Evolutionary conservation across 2,329 filamentous ascomycete species (phyloP).

Genomic region (Aureobasidium vineae): DNA sequence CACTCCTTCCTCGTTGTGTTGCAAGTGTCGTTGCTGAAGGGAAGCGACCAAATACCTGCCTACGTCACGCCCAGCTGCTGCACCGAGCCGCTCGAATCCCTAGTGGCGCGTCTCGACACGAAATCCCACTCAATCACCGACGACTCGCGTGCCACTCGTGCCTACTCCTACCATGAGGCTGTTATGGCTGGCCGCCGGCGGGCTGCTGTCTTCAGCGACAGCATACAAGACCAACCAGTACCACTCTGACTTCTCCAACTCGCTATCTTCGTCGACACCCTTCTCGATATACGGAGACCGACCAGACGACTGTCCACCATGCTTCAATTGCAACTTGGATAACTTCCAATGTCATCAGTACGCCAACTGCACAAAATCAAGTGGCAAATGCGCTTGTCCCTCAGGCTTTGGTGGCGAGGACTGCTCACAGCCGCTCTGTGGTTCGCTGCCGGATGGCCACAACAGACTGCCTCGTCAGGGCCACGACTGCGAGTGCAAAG

Average conservation of each 20-base stretch:
- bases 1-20: background rate
- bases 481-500: conserved; percentile 76
- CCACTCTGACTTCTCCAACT: conserved; percentile 12
- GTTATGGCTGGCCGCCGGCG: background rate
- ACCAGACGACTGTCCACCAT: conserved; percentile 75
- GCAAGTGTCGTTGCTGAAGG: background rate
- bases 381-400: conserved; percentile 89
- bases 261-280: conserved; percentile 4
- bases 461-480: conserved; percentile 73
- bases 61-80: background rate
- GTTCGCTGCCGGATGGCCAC: conserved; percentile 76
- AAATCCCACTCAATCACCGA: background rate
- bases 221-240: conserved; percentile 24
- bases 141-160: conserved; percentile 4
- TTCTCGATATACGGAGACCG: conserved; percentile 70
- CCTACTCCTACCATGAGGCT: background rate
- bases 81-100: background rate
- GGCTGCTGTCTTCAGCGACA: conserved; percentile 15
- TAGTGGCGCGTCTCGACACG: conserved; percentile 10
- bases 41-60: background rate
- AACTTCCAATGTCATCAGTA: conserved; percentile 91
- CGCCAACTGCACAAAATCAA: conserved; percentile 81
- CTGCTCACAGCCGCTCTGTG: conserved; percentile 87
- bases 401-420: conserved; percentile 92
- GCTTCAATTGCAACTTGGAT: conserved; percentile 97